A percentile compares a stretch with the other conserved stretches of the same genome.
Evolutionary conservation across 1,139 yeast species (phyloP).

Genomic region (Candida pseudoviswanathii): DNA sequence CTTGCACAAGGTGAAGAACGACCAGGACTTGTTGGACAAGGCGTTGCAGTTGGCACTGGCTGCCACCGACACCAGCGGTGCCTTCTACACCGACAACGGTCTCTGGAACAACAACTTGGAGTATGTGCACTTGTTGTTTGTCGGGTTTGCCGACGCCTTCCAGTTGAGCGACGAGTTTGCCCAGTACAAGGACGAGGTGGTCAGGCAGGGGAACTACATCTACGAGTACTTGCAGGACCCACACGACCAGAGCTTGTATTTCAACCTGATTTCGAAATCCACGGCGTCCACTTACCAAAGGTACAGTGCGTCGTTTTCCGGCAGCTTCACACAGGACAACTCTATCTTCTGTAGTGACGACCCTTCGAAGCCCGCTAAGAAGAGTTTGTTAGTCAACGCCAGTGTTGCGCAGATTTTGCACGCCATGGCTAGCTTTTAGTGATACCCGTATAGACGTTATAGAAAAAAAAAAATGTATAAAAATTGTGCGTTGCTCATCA

Average conservation of each 20-base stretch:
- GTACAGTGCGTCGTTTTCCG: constrained; percentile 14
- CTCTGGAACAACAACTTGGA: constrained; percentile 28
- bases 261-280: constrained; percentile 17
- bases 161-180: constrained; percentile 15
- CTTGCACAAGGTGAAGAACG: constrained; percentile 20
- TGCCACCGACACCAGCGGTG: constrained; percentile 24
- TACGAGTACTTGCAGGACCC: constrained; percentile 26
- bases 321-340: constrained; percentile 2
- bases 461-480: too few species aligned
- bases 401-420: constrained; percentile 28
- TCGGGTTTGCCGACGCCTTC: constrained; percentile 27
- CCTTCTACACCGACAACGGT: constrained; percentile 23
- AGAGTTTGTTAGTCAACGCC: constrained; percentile 23
- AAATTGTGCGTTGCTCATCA: too few species aligned
- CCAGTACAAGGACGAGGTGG: constrained; percentile 21
- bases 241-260: constrained; percentile 20
- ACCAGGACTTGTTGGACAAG: constrained; percentile 16
- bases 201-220: constrained; percentile 26
- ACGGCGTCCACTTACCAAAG: constrained; percentile 16
- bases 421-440: constrained; percentile 12
- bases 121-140: constrained; percentile 27
- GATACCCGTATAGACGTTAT: neutral
- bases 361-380: constrained; percentile 15
- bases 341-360: constrained; percentile 19
- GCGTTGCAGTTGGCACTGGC: constrained; percentile 22